These are phyloP conservation scores for Xanthoconium stramineum DNA, from an alignment of 768 basidiomycete species.

Conservation along the genomic window DNA sequence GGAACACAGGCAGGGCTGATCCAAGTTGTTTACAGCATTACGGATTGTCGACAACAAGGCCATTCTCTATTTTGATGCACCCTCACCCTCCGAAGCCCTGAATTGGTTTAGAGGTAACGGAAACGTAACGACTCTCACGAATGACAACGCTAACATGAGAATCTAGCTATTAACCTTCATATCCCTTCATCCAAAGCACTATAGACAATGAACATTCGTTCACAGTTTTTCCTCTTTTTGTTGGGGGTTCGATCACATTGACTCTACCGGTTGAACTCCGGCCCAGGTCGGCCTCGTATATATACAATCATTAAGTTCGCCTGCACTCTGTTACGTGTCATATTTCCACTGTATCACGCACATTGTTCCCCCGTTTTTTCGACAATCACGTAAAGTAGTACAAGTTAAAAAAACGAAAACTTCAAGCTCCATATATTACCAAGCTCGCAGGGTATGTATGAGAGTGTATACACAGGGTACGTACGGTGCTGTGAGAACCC, in stretches of 20 bases:
- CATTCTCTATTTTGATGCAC: constrained; percentile 84
- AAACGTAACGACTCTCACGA: constrained; percentile 7
- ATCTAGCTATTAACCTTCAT: constrained; percentile 80
- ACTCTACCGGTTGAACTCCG: constrained; percentile 5
- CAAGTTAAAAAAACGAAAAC: constrained; percentile 13
- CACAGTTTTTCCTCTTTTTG: background rate
- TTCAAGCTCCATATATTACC: background rate
- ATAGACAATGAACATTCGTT: constrained; percentile 35
- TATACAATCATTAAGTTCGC: constrained; percentile 36
- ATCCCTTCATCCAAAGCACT: constrained; percentile 81
- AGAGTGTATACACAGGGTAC: constrained; percentile 3
- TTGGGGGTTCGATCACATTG: constrained; percentile 4
- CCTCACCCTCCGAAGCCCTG: constrained; percentile 78
- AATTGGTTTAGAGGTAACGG: constrained; percentile 83
- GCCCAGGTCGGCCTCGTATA: constrained; percentile 30
- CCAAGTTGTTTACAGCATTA: constrained; percentile 46
- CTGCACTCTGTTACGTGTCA: constrained; percentile 29
- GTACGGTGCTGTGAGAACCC: background rate
- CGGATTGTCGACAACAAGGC: constrained; percentile 92
- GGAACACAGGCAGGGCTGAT: constrained; percentile 5
- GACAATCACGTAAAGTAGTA: constrained; percentile 28
- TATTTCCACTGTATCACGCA: constrained; percentile 34
- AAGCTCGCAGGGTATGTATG: background rate
- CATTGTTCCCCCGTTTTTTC: constrained; percentile 16
- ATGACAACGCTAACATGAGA: constrained; percentile 4